Conservation (phyloP, 2,329 filamentous ascomycete genomes). For the Botrytis medusae region DNA sequence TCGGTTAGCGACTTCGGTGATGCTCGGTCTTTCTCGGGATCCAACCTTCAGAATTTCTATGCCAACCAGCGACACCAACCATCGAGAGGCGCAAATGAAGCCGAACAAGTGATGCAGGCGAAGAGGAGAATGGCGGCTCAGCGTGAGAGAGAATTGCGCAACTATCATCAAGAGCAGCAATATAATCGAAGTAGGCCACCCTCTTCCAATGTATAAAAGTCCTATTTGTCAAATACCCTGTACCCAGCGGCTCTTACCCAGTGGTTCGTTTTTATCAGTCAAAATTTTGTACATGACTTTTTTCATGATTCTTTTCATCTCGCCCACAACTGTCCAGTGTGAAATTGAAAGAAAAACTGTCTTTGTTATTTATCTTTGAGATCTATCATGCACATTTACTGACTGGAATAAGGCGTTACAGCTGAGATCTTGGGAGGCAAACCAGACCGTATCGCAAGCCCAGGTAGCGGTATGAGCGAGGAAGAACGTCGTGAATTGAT, state of each 20-base stretch:
- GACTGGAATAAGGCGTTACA: slow-evolving; percentile 55
- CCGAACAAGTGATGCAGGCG: slow-evolving; percentile 98
- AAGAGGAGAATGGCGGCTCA: slow-evolving; percentile 99
- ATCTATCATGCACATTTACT: slow-evolving; percentile 38
- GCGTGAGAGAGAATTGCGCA: slow-evolving; percentile 97
- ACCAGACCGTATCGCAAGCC: slow-evolving; percentile 82
- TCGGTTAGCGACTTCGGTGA: slow-evolving; percentile 78
- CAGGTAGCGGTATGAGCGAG: slow-evolving; percentile 80
- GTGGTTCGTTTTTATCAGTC: slow-evolving; percentile 31
- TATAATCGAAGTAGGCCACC: slow-evolving; percentile 97
- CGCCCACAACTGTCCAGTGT: slow-evolving; percentile 42
- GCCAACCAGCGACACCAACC: slow-evolving; percentile 88
- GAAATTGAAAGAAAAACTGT: slow-evolving; percentile 33
- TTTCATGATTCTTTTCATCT: slow-evolving; percentile 31
- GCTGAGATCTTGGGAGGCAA: slow-evolving; percentile 70
- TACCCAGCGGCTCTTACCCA: slow-evolving; percentile 36
- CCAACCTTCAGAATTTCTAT: slow-evolving; percentile 91
- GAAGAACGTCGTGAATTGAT: slow-evolving; percentile 95
- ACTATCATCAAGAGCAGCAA: slow-evolving; percentile 99
- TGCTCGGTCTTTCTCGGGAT: slow-evolving; percentile 68
- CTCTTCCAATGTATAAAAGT: slow-evolving; percentile 64
- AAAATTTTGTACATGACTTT: slow-evolving; percentile 42
- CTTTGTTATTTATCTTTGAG: slow-evolving; percentile 14
- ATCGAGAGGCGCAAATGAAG: slow-evolving; percentile 80
- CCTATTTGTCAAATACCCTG: slow-evolving; percentile 35